phyloP scores from a whole-genome alignment of 1,284 basidiomycete genomes.

The Melampsora larici-populina region DNA sequence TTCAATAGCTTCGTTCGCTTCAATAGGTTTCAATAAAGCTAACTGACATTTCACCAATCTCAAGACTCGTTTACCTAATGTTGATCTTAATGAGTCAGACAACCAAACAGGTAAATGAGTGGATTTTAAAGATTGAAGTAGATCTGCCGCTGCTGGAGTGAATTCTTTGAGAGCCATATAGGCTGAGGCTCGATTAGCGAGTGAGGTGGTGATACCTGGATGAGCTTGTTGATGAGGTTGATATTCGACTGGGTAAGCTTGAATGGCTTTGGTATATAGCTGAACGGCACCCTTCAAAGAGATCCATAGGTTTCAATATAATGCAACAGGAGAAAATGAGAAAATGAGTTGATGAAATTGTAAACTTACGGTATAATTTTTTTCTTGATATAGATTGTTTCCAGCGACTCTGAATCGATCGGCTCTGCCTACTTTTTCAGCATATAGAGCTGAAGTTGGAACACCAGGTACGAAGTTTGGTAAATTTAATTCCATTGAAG shows the following conservation, averaged over 20 bases:
- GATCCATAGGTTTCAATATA: too few species aligned
- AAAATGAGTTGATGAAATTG: too few species aligned
- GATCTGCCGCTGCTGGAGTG: neutral
- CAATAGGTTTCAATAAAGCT: constrained; percentile 6
- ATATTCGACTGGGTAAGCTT: neutral
- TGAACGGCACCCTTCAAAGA: neutral
- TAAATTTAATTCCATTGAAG: too few species aligned
- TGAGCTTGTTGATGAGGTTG: constrained; percentile 1
- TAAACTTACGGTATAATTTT: too few species aligned
- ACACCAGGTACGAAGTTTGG: too few species aligned
- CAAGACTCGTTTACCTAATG: constrained; percentile 17
- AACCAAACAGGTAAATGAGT: constrained; percentile 8
- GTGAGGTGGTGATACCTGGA: constrained; percentile 13
- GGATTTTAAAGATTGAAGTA: constrained; percentile 10
- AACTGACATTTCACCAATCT: constrained; percentile 19
- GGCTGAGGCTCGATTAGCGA: constrained; percentile 23
- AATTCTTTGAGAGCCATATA: constrained; percentile 22
- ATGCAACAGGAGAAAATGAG: too few species aligned
- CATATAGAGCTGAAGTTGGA: too few species aligned
- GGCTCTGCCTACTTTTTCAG: too few species aligned
- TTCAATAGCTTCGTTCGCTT: neutral
- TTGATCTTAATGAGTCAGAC: neutral
- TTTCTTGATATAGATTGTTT: too few species aligned
- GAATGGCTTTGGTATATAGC: constrained; percentile 12
- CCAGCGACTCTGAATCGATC: too few species aligned